These are phyloP conservation scores for Afroboletus lepidellus DNA, from an alignment of 1,284 basidiomycete genomes.

Conservation along the genomic window DNA sequence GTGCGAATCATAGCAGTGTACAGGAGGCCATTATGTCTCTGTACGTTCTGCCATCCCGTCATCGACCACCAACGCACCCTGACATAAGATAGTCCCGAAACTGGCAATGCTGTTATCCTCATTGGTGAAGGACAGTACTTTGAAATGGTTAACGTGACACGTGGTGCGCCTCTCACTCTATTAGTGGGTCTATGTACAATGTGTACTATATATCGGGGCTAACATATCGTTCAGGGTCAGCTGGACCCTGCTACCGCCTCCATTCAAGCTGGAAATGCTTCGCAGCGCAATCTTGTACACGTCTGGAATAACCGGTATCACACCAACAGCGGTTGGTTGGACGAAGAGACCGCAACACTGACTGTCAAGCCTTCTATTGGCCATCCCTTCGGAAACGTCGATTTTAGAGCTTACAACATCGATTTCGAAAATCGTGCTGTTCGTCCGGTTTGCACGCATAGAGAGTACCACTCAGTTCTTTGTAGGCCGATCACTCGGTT, in stretches of 20 bases:
- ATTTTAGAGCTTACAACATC: conserved; percentile 68
- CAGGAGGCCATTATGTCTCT: conserved; percentile 55
- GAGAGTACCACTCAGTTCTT: not conserved
- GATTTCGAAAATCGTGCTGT: conserved; percentile 67
- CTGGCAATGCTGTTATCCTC: conserved; percentile 48
- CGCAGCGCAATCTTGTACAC: conserved; percentile 50
- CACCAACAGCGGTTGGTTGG: conserved; percentile 41
- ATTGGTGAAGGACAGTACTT: conserved; percentile 61
- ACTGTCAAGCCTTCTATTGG: conserved; percentile 50
- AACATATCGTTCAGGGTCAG: conserved; percentile 45
- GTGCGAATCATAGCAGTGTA: conserved; percentile 47
- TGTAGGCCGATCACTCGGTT: conserved; percentile 55
- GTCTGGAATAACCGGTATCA: conserved; percentile 51
- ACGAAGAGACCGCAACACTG: conserved; percentile 54
- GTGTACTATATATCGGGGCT: not conserved
- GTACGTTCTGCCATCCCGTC: conserved; percentile 33
- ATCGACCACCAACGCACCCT: not conserved
- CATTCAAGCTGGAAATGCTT: conserved; percentile 34
- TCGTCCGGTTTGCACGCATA: conserved; percentile 17
- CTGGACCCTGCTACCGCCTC: conserved; percentile 38
- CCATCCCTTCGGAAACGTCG: conserved; percentile 51
- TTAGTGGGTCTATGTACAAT: conserved; percentile 37
- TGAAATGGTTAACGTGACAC: conserved; percentile 58
- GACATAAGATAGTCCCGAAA: conserved; percentile 36
- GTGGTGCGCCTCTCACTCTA: conserved; percentile 52